Conservation (phyloP, 2,329 filamentous ascomycete genomes). For the Xylariaceae sp. region DNA sequence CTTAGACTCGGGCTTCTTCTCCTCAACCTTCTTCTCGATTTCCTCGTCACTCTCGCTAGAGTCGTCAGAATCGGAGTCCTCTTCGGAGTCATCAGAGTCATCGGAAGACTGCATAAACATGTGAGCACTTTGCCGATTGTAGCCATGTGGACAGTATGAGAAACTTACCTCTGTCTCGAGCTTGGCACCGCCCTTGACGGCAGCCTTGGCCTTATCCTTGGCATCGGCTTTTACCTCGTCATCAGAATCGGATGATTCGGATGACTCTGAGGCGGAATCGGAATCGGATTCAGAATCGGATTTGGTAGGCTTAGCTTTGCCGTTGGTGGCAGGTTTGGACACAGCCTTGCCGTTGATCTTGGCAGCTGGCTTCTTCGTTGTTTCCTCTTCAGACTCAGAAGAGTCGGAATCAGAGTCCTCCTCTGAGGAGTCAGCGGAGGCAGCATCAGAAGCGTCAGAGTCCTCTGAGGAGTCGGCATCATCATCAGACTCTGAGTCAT, state of each 20-base stretch:
- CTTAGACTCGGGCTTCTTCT: slow-evolving; percentile 27
- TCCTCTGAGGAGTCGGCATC: slow-evolving; percentile 3
- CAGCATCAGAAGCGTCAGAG: slow-evolving; percentile 20
- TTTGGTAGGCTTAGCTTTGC: slow-evolving; percentile 31
- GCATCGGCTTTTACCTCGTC: slow-evolving; percentile 20
- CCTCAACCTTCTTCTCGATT: slow-evolving; percentile 29
- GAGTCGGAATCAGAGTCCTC: slow-evolving; percentile 17
- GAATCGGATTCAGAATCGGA: slow-evolving; percentile 33
- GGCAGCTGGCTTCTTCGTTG: slow-evolving; percentile 26
- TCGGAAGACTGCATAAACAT: slow-evolving; percentile 8
- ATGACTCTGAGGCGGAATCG: slow-evolving; percentile 28
- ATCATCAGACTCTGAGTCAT: slow-evolving; percentile 14
- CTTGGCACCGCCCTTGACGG: slow-evolving; percentile 18
- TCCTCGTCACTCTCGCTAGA: slow-evolving; percentile 23
- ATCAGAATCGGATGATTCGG: slow-evolving; percentile 28
- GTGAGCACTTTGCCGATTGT: neutral
- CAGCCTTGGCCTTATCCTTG: slow-evolving; percentile 20
- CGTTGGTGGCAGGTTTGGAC: slow-evolving; percentile 23
- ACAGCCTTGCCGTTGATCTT: slow-evolving; percentile 24
- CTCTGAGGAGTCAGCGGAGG: slow-evolving; percentile 11
- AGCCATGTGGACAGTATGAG: neutral
- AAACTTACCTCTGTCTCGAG: slow-evolving; percentile 26
- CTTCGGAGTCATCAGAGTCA: slow-evolving; percentile 4
- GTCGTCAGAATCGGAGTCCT: slow-evolving; percentile 28
- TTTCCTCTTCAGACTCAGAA: slow-evolving; percentile 24